Base-by-base conservation (phyloP, 2,329 filamentous ascomycete genomes). In the Trichoderma harzianum region DNA sequence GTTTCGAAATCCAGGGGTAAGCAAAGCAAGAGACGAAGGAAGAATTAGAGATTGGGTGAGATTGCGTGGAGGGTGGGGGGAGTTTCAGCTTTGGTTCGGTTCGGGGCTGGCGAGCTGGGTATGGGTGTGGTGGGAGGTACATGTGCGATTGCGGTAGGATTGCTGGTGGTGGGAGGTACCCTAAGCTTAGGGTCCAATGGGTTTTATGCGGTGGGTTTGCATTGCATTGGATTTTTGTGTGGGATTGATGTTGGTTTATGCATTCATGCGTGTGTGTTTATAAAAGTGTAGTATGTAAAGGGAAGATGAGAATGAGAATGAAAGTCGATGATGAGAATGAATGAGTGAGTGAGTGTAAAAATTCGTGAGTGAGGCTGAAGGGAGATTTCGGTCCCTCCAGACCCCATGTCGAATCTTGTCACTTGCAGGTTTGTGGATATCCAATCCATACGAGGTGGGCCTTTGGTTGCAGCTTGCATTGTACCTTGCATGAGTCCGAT, bases 1-100 rank as follows among this genome's bases (percentile, higher is more conserved):
- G 67, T 62, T 69, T 69, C 57, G 57, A 30, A 58, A 58, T 69
- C 67, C 39, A 69, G 57, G 67, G 64, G 67, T 26, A 30, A 58
- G 6, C 14, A 39, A 39, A 3, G n/a, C 18, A 21, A 51, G 43
- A 51, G 43, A 21, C n/a, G 7, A 21, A 51, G 43, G 43, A 39
- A 47, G 28, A 51, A 51, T 39, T 39, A 36, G 21, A 57, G 47
- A 57, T 67, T 53, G 51, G 51, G 67, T 62, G 57, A 69, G 67
- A 69, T 69, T 69, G 67, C 57, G 57, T 53, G 57, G 34, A 67
- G 32, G 51, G 60, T 24, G 34, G 12, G 60, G 60, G 36, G 18
- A 57, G 64, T 62, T 69, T 67, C 57, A 69, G 67, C 57, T 53
- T 53, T 32, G 24, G 21, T 51, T 51, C 11, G n/a, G 18, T 51